Percentiles rank a stretch among this genome's conserved stretches.
Conservation (phyloP, 768 basidiomycete genomes). For the Termitomyces sp. region DNA sequence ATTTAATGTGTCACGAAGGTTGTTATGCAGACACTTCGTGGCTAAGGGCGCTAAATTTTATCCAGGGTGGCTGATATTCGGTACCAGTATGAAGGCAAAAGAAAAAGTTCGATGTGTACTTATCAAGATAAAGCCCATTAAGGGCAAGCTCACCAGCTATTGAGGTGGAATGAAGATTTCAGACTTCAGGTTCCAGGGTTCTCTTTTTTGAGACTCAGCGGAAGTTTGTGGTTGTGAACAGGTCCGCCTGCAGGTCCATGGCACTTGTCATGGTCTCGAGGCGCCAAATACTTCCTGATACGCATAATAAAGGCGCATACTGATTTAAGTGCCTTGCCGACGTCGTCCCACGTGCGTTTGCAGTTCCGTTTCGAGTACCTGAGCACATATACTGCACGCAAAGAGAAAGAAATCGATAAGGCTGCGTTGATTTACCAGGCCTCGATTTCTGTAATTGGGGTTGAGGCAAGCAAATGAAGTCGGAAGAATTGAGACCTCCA, state of each 20-base stretch:
- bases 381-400: neutral
- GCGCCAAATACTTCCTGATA: neutral
- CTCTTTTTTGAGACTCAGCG: neutral
- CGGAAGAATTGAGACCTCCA: neutral
- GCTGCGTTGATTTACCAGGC: too few species aligned
- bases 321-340: neutral
- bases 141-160: neutral
- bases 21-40: neutral
- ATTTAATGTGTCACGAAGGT: neutral
- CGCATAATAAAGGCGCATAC: neutral
- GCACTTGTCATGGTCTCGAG: neutral
- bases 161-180: neutral
- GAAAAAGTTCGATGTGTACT: neutral
- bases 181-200: neutral
- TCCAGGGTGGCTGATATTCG: neutral
- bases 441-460: neutral
- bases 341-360: neutral
- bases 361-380: neutral
- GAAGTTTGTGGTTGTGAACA: neutral
- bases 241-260: neutral
- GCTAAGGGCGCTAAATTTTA: neutral
- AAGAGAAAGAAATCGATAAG: neutral
- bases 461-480: neutral
- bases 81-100: neutral
- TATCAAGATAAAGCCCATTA: neutral